These are phyloP conservation scores for Melanopsichium pennsylvanicum DNA, from an alignment of 1,284 basidiomycete species.

Conservation along the genomic window DNA sequence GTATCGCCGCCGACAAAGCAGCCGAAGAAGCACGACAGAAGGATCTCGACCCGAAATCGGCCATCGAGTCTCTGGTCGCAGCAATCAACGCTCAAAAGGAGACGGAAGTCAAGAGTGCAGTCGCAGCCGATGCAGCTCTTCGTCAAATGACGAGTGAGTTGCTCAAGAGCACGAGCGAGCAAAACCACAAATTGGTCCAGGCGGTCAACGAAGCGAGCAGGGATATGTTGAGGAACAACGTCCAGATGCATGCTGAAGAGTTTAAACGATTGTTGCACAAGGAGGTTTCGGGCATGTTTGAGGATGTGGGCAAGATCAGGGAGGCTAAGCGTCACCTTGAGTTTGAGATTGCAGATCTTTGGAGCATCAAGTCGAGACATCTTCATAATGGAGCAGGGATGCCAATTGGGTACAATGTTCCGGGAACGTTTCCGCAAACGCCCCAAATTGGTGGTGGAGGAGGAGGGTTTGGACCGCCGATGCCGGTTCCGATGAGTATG, in stretches of 20 bases:
- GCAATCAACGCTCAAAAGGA: slow-evolving; percentile 53
- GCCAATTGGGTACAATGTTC: slow-evolving; percentile 16
- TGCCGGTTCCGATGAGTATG: slow-evolving; percentile 18
- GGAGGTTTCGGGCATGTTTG: slow-evolving; percentile 57
- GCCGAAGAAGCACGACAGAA: slow-evolving; percentile 29
- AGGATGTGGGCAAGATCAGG: slow-evolving; percentile 59
- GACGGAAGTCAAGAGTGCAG: slow-evolving; percentile 29
- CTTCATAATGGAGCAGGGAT: slow-evolving; percentile 1
- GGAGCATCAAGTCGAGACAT: slow-evolving; percentile 50
- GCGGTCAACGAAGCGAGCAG: slow-evolving; percentile 48
- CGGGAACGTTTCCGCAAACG: slow-evolving; percentile 18
- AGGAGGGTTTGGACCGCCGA: slow-evolving; percentile 8
- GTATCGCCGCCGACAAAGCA: slow-evolving; percentile 34
- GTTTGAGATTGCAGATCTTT: slow-evolving; percentile 56
- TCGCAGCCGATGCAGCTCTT: slow-evolving; percentile 42
- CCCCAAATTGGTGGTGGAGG: neutral
- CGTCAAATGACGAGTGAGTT: slow-evolving; percentile 46
- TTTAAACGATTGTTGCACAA: slow-evolving; percentile 47
- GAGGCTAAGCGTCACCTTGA: slow-evolving; percentile 55
- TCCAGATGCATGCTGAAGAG: slow-evolving; percentile 55
- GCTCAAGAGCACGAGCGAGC: slow-evolving; percentile 43
- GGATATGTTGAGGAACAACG: slow-evolving; percentile 54
- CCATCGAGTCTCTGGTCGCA: slow-evolving; percentile 55
- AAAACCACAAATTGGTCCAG: slow-evolving; percentile 50
- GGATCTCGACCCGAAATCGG: slow-evolving; percentile 51